Evolutionary conservation across 345 rosid species (phyloP), one percentile per base, ranked within the genome.

Genomic region (Eutrema heterophyllum): DNA sequence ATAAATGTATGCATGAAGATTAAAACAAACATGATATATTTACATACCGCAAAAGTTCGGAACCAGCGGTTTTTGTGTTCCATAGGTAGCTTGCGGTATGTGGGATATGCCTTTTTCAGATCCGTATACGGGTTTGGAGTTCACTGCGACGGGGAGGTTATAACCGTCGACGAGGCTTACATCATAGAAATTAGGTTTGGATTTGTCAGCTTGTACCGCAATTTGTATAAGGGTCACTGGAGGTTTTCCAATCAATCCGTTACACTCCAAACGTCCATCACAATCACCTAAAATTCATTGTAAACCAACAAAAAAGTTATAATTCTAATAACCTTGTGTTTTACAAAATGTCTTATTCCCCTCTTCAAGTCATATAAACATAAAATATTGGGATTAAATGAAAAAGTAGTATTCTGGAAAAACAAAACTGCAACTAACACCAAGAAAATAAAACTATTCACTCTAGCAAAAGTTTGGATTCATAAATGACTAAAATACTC

Each of bases 121-220:
- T n/a, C n/a, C n/a, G n/a, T n/a, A 68, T 1, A 39, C 2, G 38
- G 58, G 79, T 1, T 81, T 62, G 1, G 84, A 50, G 5, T 80
- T 72, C 41, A 90, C 84, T 3, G 80, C 56, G 7, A 90, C 81
- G 1, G 93, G 96, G 21, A 93, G 73, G 58, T 93, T 90, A 73
- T 90, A 88, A 21, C 98, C 97, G 14, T 90, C 97, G 13, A 93
- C 96, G 30, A 93, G 68, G 84, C 93, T 93, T 9, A 90, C 86
- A 11, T 90, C 98, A 41, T 86, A 90, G 62, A 84, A 88, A 70
- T 80, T 80, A 16, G 83, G 90, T 70, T 80, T 81, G 4, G 70
- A 59, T 77, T 64, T 82, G 5, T 84, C 90, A 0, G 76, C 84
- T 67, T 80, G 88, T 6, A 88, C 80, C 0, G 92, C 57, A 9